Evolutionary conservation across 768 basidiomycete genomes (phyloP).

Genomic region (Lactarius deliciosus): DNA sequence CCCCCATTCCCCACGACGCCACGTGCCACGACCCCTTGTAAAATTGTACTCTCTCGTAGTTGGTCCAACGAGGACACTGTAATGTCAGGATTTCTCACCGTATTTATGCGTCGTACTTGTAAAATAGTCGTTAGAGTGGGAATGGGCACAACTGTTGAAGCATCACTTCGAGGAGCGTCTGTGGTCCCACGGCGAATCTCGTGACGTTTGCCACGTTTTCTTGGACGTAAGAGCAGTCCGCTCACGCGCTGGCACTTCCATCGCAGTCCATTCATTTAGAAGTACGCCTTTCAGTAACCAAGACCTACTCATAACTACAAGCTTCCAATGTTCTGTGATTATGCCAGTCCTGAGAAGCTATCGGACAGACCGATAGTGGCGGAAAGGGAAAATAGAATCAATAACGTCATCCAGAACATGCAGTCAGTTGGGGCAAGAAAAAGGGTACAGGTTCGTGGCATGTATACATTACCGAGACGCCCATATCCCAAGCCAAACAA

Average conservation of each 20-base stretch:
- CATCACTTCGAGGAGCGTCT: background rate
- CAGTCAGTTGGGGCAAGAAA: background rate
- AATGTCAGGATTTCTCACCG: background rate
- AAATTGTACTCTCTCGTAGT: background rate
- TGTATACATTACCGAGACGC: background rate
- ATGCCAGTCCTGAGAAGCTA: background rate
- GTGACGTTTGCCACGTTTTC: background rate
- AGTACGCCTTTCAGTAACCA: background rate
- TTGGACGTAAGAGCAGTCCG: background rate
- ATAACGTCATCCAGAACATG: background rate
- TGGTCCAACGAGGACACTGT: background rate
- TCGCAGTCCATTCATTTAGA: background rate
- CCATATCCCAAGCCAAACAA: background rate
- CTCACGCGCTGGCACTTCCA: background rate
- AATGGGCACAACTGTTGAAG: background rate
- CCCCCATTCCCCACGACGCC: background rate
- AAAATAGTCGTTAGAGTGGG: background rate
- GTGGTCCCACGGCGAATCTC: background rate
- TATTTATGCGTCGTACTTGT: background rate
- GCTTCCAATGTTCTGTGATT: too few relatives aligned
- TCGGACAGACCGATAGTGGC: background rate
- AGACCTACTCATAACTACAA: background rate
- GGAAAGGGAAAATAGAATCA: background rate
- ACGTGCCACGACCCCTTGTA: background rate
- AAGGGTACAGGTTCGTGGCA: background rate